Evolutionary conservation across 2,329 filamentous ascomycete genomes (phyloP).

Genomic region (Chrysoporthe cubensis): DNA sequence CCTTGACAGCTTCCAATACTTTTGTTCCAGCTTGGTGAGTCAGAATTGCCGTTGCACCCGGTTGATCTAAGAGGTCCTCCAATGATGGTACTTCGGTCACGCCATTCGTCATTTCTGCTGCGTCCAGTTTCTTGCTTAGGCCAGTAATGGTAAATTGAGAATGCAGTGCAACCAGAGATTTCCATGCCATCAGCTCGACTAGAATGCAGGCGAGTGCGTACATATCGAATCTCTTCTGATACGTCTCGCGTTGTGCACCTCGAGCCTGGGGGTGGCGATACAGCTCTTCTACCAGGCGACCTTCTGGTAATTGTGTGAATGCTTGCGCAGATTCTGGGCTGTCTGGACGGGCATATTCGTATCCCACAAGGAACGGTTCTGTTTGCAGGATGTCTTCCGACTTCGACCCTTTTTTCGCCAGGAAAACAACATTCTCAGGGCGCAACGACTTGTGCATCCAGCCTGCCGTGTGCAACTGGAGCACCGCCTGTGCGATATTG

Average conservation of each 20-base stretch:
- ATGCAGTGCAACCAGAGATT: constrained; percentile 27
- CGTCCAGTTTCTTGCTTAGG: constrained; percentile 10
- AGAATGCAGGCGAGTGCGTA: constrained; percentile 31
- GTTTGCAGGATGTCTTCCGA: constrained; percentile 26
- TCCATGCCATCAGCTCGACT: constrained; percentile 28
- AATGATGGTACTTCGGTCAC: constrained; percentile 14
- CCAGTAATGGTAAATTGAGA: constrained; percentile 14
- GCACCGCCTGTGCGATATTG: constrained; percentile 33
- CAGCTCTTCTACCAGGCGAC: constrained; percentile 30
- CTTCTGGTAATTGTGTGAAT: constrained; percentile 31
- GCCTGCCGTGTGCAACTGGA: constrained; percentile 37
- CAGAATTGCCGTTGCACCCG: constrained; percentile 12
- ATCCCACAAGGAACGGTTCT: constrained; percentile 31
- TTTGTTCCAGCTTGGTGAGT: constrained; percentile 3
- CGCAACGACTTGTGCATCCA: constrained; percentile 39
- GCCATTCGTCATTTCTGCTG: constrained; percentile 14
- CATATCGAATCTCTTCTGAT: constrained; percentile 33
- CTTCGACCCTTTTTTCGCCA: constrained; percentile 28
- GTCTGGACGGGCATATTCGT: constrained; percentile 30
- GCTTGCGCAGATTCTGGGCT: constrained; percentile 20
- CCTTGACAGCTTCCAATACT: constrained; percentile 7
- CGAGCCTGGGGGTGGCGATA: constrained; percentile 32
- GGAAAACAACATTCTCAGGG: constrained; percentile 37
- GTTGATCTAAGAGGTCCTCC: constrained; percentile 16
- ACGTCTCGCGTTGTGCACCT: constrained; percentile 28